Percentiles rank a stretch among this genome's conserved stretches.
Conservation (phyloP, 1,284 basidiomycete genomes). For the Heliocybe sulcata region DNA sequence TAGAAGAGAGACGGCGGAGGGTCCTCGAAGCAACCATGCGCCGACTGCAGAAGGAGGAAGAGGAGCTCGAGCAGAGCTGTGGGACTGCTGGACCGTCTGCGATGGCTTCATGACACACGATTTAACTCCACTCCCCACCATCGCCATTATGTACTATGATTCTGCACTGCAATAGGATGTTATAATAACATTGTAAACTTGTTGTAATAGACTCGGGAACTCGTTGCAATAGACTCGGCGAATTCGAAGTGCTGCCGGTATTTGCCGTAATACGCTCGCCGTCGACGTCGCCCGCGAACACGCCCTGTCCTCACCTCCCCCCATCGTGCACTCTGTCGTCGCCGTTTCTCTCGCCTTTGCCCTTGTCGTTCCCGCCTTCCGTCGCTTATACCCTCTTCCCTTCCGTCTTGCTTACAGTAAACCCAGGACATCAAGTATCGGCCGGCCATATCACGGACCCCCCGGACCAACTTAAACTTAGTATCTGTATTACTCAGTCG, state of each 20-base stretch:
- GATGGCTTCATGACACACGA: neutral
- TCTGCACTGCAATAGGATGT: no score
- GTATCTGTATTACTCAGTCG: neutral
- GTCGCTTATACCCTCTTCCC: neutral
- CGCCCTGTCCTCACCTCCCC: neutral
- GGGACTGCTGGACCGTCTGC: slow-evolving; percentile 34
- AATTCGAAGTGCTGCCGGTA: neutral
- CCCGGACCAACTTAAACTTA: neutral
- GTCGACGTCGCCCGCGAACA: neutral
- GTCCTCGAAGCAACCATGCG: slow-evolving; percentile 52
- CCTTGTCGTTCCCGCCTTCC: neutral
- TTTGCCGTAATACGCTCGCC: neutral
- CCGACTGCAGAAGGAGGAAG: slow-evolving; percentile 54
- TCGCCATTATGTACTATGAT: no score
- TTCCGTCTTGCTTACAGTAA: neutral
- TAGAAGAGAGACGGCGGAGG: slow-evolving; percentile 47
- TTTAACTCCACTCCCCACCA: neutral
- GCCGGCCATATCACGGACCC: neutral
- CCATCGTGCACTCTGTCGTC: neutral
- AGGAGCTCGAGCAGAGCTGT: slow-evolving; percentile 66
- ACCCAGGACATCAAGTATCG: neutral
- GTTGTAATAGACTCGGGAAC: no score
- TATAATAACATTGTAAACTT: no score
- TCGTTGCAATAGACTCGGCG: no score
- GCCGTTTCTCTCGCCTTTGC: neutral